phyloP scores from a whole-genome alignment of 2,329 filamentous ascomycete species.

The Geoglossum cookeanum region DNA sequence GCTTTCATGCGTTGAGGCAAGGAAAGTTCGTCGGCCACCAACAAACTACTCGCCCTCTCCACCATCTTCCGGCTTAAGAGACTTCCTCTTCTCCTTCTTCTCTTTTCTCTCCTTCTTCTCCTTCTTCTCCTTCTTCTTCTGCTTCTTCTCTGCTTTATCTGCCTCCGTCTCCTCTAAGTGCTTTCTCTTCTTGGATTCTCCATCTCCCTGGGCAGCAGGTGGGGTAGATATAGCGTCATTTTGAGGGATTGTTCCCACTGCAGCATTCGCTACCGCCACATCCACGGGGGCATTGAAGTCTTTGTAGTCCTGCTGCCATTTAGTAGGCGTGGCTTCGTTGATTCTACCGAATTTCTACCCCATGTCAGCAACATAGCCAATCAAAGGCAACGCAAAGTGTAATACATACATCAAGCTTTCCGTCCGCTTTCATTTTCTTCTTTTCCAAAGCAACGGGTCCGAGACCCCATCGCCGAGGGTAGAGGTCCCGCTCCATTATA shows the following conservation, averaged over 20 bases:
- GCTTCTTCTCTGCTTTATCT: constrained; percentile 28
- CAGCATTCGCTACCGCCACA: constrained; percentile 24
- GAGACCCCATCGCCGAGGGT: constrained; percentile 90
- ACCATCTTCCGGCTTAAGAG: constrained; percentile 14
- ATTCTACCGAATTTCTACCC: constrained; percentile 66
- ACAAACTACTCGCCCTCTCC: constrained; percentile 22
- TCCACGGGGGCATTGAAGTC: constrained; percentile 51
- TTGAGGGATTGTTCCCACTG: constrained; percentile 24
- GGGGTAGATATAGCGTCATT: constrained; percentile 23
- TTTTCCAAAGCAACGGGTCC: constrained; percentile 88
- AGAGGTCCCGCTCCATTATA: constrained; percentile 98
- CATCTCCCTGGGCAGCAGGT: constrained; percentile 25
- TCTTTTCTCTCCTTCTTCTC: constrained; percentile 35
- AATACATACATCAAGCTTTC: constrained; percentile 63
- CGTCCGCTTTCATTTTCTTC: constrained; percentile 98
- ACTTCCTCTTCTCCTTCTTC: constrained; percentile 36
- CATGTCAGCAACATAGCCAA: constrained; percentile 17
- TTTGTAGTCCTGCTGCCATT: constrained; percentile 86
- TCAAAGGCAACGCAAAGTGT: not conserved
- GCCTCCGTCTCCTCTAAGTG: constrained; percentile 35
- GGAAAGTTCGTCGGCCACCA: not conserved
- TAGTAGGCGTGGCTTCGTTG: constrained; percentile 82
- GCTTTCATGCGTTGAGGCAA: not conserved
- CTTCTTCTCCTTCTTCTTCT: constrained; percentile 35
- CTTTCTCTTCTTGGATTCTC: constrained; percentile 33